Base-by-base conservation (phyloP, 1,284 basidiomycete species). In the Leccinum pallidistipes region DNA sequence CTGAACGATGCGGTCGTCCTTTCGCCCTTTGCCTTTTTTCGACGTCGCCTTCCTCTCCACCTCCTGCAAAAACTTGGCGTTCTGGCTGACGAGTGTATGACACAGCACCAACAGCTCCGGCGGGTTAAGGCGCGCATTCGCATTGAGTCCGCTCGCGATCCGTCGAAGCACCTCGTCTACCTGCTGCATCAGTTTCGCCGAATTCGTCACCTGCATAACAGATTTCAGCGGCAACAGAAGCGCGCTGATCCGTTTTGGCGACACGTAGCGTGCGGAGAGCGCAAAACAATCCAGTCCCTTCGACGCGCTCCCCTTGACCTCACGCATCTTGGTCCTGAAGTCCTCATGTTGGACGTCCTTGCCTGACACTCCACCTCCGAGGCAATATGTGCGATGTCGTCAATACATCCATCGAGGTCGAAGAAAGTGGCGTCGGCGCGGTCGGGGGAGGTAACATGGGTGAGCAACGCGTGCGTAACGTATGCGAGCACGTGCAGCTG, bases 341-440 rank as follows among this genome's bases (percentile, higher is more conserved):
- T 91, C 96, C 67, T 97, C 94, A 3, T 90, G 83, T 56, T 90
- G 86, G 0, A 93, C 90, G 70, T 98, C 95, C 73, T 94, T 94
- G 10, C 92, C 93, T 0, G 95, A 96, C 70, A 94, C 88, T 16
- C 97, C 97, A 98, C 97, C 71, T 98, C 97, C 1, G 92, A 87
- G 2, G 95, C 89, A 38, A 98, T 80, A 69, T 92, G 85, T 0
- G 91, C 88, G 1, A 94, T 81, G 66, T 94, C 90, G 40, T 83
- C 82, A 52, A 96, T 88, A 63, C 91, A 90, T 18, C 84, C 83
- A 68, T 97, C 95, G 1, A 98, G 82, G 49, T 81, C 83, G 54
- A 78, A 74, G 70, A 95, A 92, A 0, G 70, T 66, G 18, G 57
- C 57, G 61, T 73, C 64, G 2, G 78, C 76, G 59, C 86, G 79